Evolutionary conservation across 2,329 filamentous ascomycete genomes (phyloP), one percentile per base, ranked within the genome.

Genomic region (Ophiostoma quercus): DNA sequence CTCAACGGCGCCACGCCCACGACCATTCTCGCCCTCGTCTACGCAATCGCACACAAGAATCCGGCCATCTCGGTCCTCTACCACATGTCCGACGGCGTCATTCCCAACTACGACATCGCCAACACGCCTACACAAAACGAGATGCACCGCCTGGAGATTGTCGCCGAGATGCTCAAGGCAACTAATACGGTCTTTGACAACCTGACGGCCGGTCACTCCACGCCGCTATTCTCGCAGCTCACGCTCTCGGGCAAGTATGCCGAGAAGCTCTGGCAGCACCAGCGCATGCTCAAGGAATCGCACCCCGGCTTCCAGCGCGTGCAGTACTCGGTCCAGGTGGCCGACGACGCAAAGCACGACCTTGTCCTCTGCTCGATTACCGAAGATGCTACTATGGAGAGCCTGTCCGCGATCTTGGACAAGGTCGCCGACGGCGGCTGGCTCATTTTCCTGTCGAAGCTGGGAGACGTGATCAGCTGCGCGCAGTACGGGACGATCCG

Each of bases 21-120:
- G 0, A 72, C 72, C 8, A 68, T 79, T 8, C 67, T 68, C 1
- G 73, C 77, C 0, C 71, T 81, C 14, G 69, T 82, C 0, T 72
- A 74, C 0, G 69, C 79, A 0, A 71, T 81, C 22, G 78, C 78
- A 1, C 79, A 82, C 74, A 82, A 82, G 69, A 76, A 77, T 4
- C 79, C 82, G 0, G 77, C 72, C 0, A 70, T 82, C 1, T 75
- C 77, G 0, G 75, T 84, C 11, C 75, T 84, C 3, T 81, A 82
- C 43, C 71, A 71, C n/a, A 41, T 68, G 14, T 39, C 68, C 14
- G 47, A 60, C 25, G 39, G 12, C 25, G 12, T 32, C 4, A 34
- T 19, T 5, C 43, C 37, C 5, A 14, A 2, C 12, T 22, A 32
- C 5, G 63, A 66, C 14, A 12, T 62, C 32, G 11, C 22, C 22